Base-by-base conservation (phyloP, 352 stramenopile species). In the Phytopythium litorale region DNA sequence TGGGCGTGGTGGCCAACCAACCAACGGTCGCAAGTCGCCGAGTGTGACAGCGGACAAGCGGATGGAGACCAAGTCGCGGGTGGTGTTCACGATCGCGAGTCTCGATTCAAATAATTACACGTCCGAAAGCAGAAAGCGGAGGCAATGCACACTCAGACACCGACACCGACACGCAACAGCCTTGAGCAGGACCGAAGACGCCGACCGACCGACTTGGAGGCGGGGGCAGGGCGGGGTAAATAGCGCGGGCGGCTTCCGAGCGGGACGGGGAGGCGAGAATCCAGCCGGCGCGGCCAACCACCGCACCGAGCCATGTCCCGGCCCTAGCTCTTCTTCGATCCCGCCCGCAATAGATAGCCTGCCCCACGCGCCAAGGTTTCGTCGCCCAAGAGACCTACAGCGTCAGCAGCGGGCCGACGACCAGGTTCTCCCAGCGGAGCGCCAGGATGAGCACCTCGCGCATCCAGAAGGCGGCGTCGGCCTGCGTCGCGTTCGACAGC, bases 391-490 rank as follows among this genome's bases (percentile, higher is more conserved):
- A 19, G 9, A 33, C 25, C 52, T 71, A 79, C n/a, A 82, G 58
- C 19, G 75, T 83, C 38, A 84, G 67, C 61, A 87, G 56, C 43
- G 77, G 77, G 7, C 75, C 77, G 11, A 87, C 67, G 15, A 83
- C 67, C 21, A 84, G 60, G 53, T 83, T 87, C 52, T 87, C 73
- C 73, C 78, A 87, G 11, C 75, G 65, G 52, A 87, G 59, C 42
- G 78, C 78, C 30, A 80, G 66, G 15, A 84, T 56, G 53, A 87
- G 59, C 59, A 87, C 77, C 38, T 87, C 75, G 8, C 73, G 72
- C 75, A 87, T 84, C 75, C 75, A 87, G 53, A 84, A 87, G 46
- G 75, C 71, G 7, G 73, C 73, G 52, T 87, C 77, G 0, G 67
- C 64, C 5, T 68, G 38, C 16, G 73, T 79, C 15, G 73, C 73